Base-by-base conservation (phyloP, 306 rosid genomes). In the Dalbergia cultrata region DNA sequence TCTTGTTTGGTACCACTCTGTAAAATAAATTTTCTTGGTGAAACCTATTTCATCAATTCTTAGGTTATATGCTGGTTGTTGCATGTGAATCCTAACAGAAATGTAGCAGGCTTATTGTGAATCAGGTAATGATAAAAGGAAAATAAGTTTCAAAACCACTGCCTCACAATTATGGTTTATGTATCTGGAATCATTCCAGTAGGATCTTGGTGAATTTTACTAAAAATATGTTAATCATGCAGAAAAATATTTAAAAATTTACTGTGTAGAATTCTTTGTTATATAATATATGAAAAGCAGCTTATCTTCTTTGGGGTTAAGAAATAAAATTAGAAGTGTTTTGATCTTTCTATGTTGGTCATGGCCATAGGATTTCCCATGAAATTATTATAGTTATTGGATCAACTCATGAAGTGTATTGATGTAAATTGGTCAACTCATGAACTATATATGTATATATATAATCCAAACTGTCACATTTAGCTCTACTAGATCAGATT, bases 401-500 rank as follows among this genome's bases (percentile, higher is more conserved):
- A 47, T 47, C 53, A 10, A 13, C 53, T 47, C 13, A 13, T 50
- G 13, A 56, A 76, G 60, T 34, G 47, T 52, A 26, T 26, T 0
- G 31, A 26, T 26, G 31, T 26, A 63, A 39, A 67, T 60, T 58
- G 17, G 50, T 18, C n/a, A 50, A 41, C 43, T 70, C 9, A 5
- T 49, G 2, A 1, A 26, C 1, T 0, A 21, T 21, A 0, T 22
- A 50, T 13, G 35, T 33, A 33, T 74, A 13, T 39, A 47, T 31
- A 11, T 19, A 26, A 53, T 52, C 21, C 45, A 18, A n/a, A 18
- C 62, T 84, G 49, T 31, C 53, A 43, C 75, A 68, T 60, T 80
- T 43, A 22, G 41, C 77, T 64, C 63, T 80, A 35, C 63, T 80
- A 35, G 53, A 58, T 71, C 74, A 52, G 58, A 52, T 62, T 73